Percentiles rank a stretch among this genome's conserved stretches.
These are phyloP conservation scores for Fomitopsis serialis DNA, from an alignment of 768 basidiomycete species.

Conservation along the genomic window DNA sequence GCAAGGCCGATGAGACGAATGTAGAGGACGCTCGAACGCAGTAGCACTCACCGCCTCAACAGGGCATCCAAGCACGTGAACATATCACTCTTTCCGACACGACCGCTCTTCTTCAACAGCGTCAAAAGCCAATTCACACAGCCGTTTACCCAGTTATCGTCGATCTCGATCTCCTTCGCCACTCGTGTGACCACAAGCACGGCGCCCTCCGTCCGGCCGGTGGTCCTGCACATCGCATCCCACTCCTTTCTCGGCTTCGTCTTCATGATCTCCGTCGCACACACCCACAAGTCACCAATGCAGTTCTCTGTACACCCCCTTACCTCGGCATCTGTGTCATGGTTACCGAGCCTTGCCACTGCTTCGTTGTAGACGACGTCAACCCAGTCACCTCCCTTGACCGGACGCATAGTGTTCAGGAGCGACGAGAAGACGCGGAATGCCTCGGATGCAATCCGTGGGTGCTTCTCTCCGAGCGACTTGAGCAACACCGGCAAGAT, in stretches of 20 bases:
- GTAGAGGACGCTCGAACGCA: conserved; percentile 14
- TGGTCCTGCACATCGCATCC: conserved; percentile 69
- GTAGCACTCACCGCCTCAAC: conserved; percentile 46
- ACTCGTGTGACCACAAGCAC: conserved; percentile 82
- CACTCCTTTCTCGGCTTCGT: conserved; percentile 69
- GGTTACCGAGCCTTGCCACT: conserved; percentile 58
- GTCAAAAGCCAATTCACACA: conserved; percentile 74
- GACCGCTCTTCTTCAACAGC: conserved; percentile 73
- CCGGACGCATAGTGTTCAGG: conserved; percentile 67
- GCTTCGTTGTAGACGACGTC: conserved; percentile 74
- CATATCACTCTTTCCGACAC: conserved; percentile 72
- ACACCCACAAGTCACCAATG: conserved; percentile 84
- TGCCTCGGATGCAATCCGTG: conserved; percentile 82
- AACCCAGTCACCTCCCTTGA: conserved; percentile 60
- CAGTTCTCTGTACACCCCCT: conserved; percentile 76
- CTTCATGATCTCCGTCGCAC: conserved; percentile 68
- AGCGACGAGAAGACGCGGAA: conserved; percentile 86
- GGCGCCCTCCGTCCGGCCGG: conserved; percentile 67
- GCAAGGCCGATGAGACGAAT: conserved; percentile 24
- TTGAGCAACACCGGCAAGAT: conserved; percentile 74
- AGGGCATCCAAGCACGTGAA: conserved; percentile 75
- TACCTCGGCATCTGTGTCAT: conserved; percentile 91
- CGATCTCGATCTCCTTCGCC: conserved; percentile 65
- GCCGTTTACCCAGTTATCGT: conserved; percentile 76
- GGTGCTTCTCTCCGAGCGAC: conserved; percentile 76